phyloP scores from a whole-genome alignment of 2,329 filamentous ascomycete species.

The Talaromyces sp. region DNA sequence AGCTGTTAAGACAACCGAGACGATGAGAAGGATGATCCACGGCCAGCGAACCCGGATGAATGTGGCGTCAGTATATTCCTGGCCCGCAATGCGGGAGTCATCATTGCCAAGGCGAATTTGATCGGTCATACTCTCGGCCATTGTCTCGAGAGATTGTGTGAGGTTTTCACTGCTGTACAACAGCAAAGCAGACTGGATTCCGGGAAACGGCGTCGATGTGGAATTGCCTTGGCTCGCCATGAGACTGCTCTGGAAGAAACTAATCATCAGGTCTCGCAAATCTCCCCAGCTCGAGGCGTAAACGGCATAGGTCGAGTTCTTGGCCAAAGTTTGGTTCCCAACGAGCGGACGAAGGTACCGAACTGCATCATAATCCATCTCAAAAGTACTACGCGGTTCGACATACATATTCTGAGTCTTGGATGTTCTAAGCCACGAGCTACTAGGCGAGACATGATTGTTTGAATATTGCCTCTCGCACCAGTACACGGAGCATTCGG shows the following conservation, averaged over 20 bases:
- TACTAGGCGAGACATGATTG: not conserved
- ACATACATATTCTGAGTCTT: not conserved
- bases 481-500: slow-evolving; percentile 11
- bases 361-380: no score
- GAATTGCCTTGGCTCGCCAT: no score
- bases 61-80: not conserved
- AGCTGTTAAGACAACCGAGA: not conserved
- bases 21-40: not conserved
- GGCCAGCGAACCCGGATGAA: not conserved
- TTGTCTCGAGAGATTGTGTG: not conserved
- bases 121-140: not conserved
- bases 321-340: no score
- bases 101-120: not conserved
- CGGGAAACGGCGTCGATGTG: no score
- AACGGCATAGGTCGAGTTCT: no score
- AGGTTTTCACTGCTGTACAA: no score
- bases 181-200: no score
- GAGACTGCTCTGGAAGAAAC: no score
- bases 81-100: not conserved
- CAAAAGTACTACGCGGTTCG: no score
- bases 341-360: no score
- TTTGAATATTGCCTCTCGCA: slow-evolving; percentile 9
- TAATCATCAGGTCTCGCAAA: no score
- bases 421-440: not conserved
- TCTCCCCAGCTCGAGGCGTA: no score